Evolutionary conservation across 164 flowering plant genomes (phyloP).

Genomic region (Vitis vinifera): ASM3070453v1 NC_081818.1:1444501-1445000

Average conservation of each 20-base stretch:
- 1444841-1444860: not conserved
- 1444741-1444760: not conserved
- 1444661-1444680: not conserved
- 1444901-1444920: not conserved
- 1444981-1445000: conserved; percentile 51
- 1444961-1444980: not conserved
- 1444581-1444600: too few relatives aligned
- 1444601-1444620: not conserved
- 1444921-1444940: not conserved
- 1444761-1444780: not conserved
- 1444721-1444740: not conserved
- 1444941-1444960: not conserved
- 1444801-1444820: not conserved
- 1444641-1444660: not conserved
- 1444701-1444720: not conserved
- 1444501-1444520: conserved; percentile 50
- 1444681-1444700: not conserved
- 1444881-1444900: too few relatives aligned
- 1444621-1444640: not conserved
- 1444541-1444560: conserved; percentile 1
- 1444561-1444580: not conserved
- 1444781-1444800: not conserved
- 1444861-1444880: not conserved
- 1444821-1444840: not conserved
- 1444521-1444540: conserved; percentile 76